Evolutionary conservation across 257 asterid genomes (phyloP), one percentile per base, ranked within the genome.

Genomic region (Prunella vulgaris): DNA sequence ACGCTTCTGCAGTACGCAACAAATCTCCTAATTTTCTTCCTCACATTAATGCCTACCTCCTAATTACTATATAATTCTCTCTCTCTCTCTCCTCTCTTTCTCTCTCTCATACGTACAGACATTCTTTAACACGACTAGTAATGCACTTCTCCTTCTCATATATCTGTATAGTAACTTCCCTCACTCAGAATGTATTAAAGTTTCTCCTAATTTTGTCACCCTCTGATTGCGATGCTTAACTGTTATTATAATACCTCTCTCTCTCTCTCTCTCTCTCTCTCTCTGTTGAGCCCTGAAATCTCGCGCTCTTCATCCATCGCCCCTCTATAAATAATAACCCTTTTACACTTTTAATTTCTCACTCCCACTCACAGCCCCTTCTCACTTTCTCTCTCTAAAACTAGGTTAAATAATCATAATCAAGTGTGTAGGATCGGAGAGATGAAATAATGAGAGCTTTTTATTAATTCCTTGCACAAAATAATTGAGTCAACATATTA

Each of bases 201-300:
- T 71, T 67, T 64, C 78, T 64, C 53, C 80, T 60, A 28, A n/a
- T 21, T 70, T 79, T 75, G 70, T 53, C 73, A 69, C 65, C 79
- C 74, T 77, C 25, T 21, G 86, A 86, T 80, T 82, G 86, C 78
- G 86, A 82, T 76, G 85, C 84, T 71, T 73, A 80, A 82, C 87
- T 86, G 92, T 72, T 79, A 67, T 21, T 4, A 1, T 28, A 28
- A 3, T 3, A 17, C 33, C 68, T 58, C 68, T 8, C 30, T 17
- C 25, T 22, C 58, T 30, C 74, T 10, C 53, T 21, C 66, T 49
- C 71, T 28, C 71, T 21, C 71, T 49, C 76, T 69, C 4, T 13
- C 10, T 4, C 76, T 68, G 63, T 67, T 52, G n/a, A 75, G 57
- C 72, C 82, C 84, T 63, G 35, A 80, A 59, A 73, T 84, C 78